A percentile compares a stretch with the other conserved stretches of the same genome.
Conservation (phyloP, 2,329 filamentous ascomycete genomes). For the Fusarium euwallaceae region DNA sequence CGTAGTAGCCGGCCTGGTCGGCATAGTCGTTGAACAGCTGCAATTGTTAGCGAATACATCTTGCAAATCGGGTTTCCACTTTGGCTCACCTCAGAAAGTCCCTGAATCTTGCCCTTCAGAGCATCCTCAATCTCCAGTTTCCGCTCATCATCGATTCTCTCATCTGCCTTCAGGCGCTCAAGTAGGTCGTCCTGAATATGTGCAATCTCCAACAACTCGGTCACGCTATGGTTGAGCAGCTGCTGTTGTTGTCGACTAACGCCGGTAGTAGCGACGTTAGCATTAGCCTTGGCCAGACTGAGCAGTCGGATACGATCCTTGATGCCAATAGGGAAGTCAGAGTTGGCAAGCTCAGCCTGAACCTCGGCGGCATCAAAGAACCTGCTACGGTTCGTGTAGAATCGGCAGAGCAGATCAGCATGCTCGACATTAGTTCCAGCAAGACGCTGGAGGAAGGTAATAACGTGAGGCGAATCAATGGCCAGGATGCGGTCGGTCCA, state of each 20-base stretch:
- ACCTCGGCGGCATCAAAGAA: conserved; percentile 92
- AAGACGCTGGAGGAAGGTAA: conserved; percentile 85
- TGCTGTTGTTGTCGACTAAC: conserved; percentile 86
- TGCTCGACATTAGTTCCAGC: conserved; percentile 79
- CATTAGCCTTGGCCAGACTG: conserved; percentile 91
- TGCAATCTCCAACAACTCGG: conserved; percentile 89
- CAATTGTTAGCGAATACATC: conserved; percentile 33
- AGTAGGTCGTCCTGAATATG: conserved; percentile 95
- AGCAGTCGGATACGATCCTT: conserved; percentile 91
- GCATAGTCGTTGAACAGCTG: conserved; percentile 95
- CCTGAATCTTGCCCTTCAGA: conserved; percentile 83
- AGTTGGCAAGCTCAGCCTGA: conserved; percentile 85
- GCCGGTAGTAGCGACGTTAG: conserved; percentile 83
- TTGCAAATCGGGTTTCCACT: too few species aligned
- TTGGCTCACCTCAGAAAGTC: conserved; percentile 78
- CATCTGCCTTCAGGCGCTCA: conserved; percentile 80
- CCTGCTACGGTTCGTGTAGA: conserved; percentile 85
- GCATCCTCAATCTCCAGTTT: conserved; percentile 73
- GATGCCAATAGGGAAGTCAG: conserved; percentile 83
- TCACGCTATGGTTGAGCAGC: conserved; percentile 85
- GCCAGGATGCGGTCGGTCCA: conserved; percentile 89
- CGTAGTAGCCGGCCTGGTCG: conserved; percentile 92
- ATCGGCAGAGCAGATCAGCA: conserved; percentile 92
- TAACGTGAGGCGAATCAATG: conserved; percentile 86
- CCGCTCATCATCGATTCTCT: conserved; percentile 74